These are phyloP conservation scores for Astrothelium macrocarpum DNA, from an alignment of 495 filamentous ascomycete genomes.

Conservation along the genomic window DNA sequence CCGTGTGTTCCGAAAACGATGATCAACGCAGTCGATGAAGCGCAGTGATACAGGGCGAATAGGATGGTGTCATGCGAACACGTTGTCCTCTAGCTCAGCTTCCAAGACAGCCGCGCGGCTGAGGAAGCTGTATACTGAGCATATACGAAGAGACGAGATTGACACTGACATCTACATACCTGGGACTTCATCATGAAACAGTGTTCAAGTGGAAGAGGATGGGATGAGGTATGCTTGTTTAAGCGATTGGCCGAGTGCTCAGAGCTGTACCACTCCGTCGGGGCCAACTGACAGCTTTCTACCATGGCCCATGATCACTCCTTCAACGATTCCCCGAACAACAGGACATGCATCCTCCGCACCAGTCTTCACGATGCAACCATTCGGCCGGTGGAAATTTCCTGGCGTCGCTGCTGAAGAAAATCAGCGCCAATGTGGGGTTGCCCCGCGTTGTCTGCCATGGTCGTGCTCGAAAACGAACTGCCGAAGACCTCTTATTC, in stretches of 20 bases:
- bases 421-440: conserved; percentile 3
- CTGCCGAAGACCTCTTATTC: background rate
- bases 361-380: background rate
- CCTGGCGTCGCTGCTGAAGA: too few relatives aligned
- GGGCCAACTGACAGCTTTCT: background rate
- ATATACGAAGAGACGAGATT: background rate
- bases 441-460: conserved; percentile 2
- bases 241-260: background rate
- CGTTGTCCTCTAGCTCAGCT: background rate
- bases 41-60: background rate
- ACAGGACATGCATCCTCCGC: background rate
- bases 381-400: background rate
- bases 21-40: background rate
- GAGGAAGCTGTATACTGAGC: too few relatives aligned
- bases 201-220: too few relatives aligned
- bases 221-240: background rate
- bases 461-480: background rate
- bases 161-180: background rate
- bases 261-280: background rate
- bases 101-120: background rate
- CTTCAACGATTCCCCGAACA: background rate
- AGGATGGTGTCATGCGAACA: background rate
- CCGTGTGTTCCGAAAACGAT: background rate
- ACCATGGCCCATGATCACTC: background rate
- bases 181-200: too few relatives aligned